Percentiles rank a stretch among this genome's conserved stretches.
These are phyloP conservation scores for Claviceps humidiphila DNA, from an alignment of 2,329 filamentous ascomycete genomes.

Conservation along the genomic window DNA sequence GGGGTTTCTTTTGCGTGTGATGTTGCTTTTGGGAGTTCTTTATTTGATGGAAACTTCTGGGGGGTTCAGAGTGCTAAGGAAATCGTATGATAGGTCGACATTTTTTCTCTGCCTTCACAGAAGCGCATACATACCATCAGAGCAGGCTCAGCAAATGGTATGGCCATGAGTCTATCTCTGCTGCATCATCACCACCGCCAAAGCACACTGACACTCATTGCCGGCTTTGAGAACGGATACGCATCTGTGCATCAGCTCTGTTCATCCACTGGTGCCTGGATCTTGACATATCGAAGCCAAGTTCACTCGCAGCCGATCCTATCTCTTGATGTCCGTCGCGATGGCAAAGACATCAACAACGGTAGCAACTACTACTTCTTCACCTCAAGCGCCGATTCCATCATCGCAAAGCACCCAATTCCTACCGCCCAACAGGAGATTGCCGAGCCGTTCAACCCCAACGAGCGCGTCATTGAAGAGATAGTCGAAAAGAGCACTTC, in stretches of 20 bases:
- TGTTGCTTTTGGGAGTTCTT: too few species aligned
- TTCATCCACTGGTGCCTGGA: constrained; percentile 26
- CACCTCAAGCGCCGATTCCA: constrained; percentile 70
- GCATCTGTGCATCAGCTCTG: constrained; percentile 49
- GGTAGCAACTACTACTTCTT: constrained; percentile 45
- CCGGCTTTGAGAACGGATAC: constrained; percentile 78
- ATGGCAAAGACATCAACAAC: not conserved
- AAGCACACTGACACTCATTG: constrained; percentile 46
- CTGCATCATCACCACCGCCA: constrained; percentile 35
- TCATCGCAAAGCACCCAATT: constrained; percentile 64
- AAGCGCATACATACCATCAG: constrained; percentile 48
- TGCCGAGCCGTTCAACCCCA: constrained; percentile 3
- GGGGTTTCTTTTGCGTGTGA: too few species aligned
- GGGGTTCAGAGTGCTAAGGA: not conserved
- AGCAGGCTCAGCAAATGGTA: constrained; percentile 46
- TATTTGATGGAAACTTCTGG: too few species aligned
- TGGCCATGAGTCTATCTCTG: constrained; percentile 72
- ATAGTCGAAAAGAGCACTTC: constrained; percentile 6
- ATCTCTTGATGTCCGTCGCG: constrained; percentile 47
- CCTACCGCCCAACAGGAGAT: constrained; percentile 20
- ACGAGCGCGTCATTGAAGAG: constrained; percentile 5
- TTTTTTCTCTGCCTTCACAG: constrained; percentile 71
- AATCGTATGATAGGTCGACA: constrained; percentile 45
- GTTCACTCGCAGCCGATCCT: constrained; percentile 71
- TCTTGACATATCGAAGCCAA: constrained; percentile 47